Conservation (phyloP, 139 green algal species). For the Pleodorina starrii region DNA sequence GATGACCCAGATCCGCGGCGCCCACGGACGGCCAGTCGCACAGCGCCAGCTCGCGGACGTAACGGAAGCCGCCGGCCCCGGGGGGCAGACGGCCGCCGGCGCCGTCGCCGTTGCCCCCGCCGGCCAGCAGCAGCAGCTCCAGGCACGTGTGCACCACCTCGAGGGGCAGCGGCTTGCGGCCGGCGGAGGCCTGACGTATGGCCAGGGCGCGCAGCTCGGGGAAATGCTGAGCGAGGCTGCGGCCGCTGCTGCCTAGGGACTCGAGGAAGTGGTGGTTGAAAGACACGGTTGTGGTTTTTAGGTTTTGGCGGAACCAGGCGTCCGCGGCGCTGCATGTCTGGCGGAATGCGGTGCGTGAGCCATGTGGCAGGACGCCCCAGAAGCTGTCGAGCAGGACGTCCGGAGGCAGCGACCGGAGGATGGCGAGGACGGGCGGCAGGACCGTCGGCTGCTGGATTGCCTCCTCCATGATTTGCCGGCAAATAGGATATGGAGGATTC, state of each 20-base stretch:
- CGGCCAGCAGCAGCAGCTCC: conserved; percentile 7
- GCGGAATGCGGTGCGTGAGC: neutral
- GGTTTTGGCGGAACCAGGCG: neutral
- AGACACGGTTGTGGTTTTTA: neutral
- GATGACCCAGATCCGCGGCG: neutral
- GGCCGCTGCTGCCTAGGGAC: neutral
- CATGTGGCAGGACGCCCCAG: neutral
- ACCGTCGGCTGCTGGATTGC: too few species aligned
- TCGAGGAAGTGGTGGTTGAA: neutral
- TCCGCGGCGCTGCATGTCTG: neutral
- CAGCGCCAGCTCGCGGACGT: neutral
- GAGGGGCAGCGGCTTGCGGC: conserved; percentile 11
- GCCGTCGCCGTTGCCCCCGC: neutral
- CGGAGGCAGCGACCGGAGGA: neutral
- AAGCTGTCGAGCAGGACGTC: neutral
- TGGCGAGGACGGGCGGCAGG: neutral
- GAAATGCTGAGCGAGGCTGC: neutral
- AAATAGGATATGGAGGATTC: too few species aligned
- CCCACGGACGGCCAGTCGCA: neutral
- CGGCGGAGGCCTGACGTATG: neutral
- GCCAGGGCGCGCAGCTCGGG: neutral
- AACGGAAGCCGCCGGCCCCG: neutral
- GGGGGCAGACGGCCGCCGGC: too few species aligned
- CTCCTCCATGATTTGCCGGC: too few species aligned
- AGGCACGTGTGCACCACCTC: conserved; percentile 27